A percentile compares a stretch with the other conserved stretches of the same genome.
phyloP scores from a whole-genome alignment of 179 eudicot species.

The Patellifolia procumbens region DNA sequence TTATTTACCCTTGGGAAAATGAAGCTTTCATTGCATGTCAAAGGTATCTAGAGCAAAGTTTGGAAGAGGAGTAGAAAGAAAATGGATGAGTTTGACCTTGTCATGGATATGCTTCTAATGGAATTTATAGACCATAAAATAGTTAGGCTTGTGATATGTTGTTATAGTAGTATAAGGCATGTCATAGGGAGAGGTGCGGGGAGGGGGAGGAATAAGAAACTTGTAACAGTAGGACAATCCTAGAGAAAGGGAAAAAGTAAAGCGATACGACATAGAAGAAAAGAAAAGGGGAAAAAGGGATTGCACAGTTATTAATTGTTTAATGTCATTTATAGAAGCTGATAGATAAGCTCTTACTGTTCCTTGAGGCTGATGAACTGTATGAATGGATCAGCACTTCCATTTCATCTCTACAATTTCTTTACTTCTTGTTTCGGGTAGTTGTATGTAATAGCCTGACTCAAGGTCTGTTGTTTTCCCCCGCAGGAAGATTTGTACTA shows the following conservation, averaged over 20 bases:
- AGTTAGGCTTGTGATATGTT: conserved; percentile 1
- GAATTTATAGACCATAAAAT: conserved; percentile 1
- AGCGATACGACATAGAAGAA: not conserved
- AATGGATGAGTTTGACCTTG: not conserved
- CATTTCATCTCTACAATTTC: not conserved
- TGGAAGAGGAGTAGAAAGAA: not conserved
- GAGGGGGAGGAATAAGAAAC: not conserved
- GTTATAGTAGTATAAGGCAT: not conserved
- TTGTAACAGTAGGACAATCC: not conserved
- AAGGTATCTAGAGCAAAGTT: not conserved
- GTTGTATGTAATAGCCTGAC: not conserved
- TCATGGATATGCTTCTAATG: conserved; percentile 2
- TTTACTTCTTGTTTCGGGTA: not conserved
- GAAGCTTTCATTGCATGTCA: not conserved
- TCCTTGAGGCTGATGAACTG: not conserved
- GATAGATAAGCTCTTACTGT: not conserved
- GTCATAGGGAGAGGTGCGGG: not conserved
- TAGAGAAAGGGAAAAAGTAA: not conserved
- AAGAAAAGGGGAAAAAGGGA: not conserved
- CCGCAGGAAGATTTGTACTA: conserved; percentile 70
- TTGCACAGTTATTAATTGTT: not conserved
- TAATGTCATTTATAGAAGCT: not conserved
- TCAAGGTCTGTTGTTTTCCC: conserved; percentile 18
- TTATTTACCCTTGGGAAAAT: not conserved
- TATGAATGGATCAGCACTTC: conserved; percentile 3